Percentiles rank a stretch among this genome's conserved stretches.
These are phyloP conservation scores for Paracorniculantispora psalliotae DNA, from an alignment of 2,329 filamentous ascomycete genomes.

Conservation along the genomic window DNA sequence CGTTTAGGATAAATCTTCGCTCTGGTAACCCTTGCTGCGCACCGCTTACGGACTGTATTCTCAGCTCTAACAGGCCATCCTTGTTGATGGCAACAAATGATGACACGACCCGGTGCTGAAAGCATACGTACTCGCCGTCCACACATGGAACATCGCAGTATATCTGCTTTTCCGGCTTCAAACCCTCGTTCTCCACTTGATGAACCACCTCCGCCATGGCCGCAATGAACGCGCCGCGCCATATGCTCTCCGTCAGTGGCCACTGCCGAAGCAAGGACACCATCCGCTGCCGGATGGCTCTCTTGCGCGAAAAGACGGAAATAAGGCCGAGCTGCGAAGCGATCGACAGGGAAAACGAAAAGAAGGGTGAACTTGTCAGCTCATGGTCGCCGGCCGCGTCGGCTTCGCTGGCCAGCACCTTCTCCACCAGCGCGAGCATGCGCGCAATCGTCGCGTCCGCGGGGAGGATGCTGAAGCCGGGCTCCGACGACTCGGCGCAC, in stretches of 20 bases:
- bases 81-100: background rate
- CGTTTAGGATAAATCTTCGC: background rate
- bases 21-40: background rate
- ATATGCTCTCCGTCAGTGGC: background rate
- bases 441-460: background rate
- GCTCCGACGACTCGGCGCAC: background rate
- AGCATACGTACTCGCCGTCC: background rate
- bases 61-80: background rate
- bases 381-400: background rate
- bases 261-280: background rate
- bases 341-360: background rate
- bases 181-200: background rate
- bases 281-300: background rate
- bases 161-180: background rate
- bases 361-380: background rate
- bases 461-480: background rate
- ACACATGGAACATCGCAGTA: background rate
- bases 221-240: background rate
- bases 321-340: background rate
- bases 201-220: background rate
- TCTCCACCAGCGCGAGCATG: background rate
- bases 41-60: background rate
- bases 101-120: background rate
- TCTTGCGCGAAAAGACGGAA: background rate
- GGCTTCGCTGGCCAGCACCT: background rate